Percentiles rank a stretch among this genome's conserved stretches.
These are phyloP conservation scores for Salix suchowensis DNA, from an alignment of 345 rosid species.

Conservation along the genomic window DNA sequence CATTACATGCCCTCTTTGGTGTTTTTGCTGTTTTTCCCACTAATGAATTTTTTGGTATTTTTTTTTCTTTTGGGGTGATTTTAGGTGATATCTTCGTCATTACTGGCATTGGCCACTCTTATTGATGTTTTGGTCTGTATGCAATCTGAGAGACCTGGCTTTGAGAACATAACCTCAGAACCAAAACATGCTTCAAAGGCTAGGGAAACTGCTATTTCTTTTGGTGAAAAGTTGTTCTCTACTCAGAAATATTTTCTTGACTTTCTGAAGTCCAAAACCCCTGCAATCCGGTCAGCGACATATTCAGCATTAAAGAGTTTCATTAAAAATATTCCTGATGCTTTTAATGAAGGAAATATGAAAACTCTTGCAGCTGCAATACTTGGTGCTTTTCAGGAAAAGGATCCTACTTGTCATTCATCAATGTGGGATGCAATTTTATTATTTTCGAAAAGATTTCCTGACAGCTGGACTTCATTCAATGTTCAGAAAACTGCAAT, in stretches of 20 bases:
- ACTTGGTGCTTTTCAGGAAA: slow-evolving; percentile 87
- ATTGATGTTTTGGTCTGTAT: slow-evolving; percentile 61
- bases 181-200: slow-evolving; percentile 73
- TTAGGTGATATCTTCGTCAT: slow-evolving; percentile 78
- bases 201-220: slow-evolving; percentile 57
- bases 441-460: slow-evolving; percentile 69
- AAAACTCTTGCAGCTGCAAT: slow-evolving; percentile 58
- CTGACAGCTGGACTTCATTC: slow-evolving; percentile 63
- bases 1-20: neutral
- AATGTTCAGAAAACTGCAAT: slow-evolving; percentile 66
- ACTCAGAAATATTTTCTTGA: slow-evolving; percentile 65
- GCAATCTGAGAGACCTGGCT: slow-evolving; percentile 53
- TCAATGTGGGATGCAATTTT: slow-evolving; percentile 89
- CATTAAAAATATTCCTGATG: slow-evolving; percentile 66
- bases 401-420: slow-evolving; percentile 76
- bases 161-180: slow-evolving; percentile 49
- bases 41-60: neutral
- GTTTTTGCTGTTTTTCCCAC: neutral
- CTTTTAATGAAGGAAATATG: slow-evolving; percentile 55
- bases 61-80: slow-evolving; percentile 17
- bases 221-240: slow-evolving; percentile 72
- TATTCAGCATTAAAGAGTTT: slow-evolving; percentile 65
- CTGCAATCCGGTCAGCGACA: slow-evolving; percentile 75
- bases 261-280: slow-evolving; percentile 64
- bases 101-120: slow-evolving; percentile 82